Conservation (phyloP, 2,329 filamentous ascomycete species). For the Triangularia setosa region DNA sequence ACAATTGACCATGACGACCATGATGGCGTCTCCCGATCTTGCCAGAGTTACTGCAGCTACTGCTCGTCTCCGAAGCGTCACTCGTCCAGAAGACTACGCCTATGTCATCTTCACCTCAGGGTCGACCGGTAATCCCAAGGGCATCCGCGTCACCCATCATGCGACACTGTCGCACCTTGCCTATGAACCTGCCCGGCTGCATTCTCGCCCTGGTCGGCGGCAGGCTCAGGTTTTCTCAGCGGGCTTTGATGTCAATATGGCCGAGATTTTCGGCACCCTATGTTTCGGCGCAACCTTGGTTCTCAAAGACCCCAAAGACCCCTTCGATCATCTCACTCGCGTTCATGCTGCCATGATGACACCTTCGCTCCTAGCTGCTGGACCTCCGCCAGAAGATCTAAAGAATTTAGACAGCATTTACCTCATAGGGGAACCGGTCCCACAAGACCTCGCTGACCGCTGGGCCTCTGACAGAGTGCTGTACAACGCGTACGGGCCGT, state of each 20-base stretch:
- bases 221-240: slow-evolving; percentile 41
- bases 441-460: slow-evolving; percentile 15
- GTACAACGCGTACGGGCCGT: slow-evolving; percentile 1
- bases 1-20: not conserved
- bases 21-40: not conserved
- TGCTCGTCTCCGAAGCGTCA: not conserved
- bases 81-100: slow-evolving; percentile 19
- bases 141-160: slow-evolving; percentile 34
- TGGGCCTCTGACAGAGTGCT: not conserved
- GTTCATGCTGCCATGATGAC: slow-evolving; percentile 36
- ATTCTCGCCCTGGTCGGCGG: slow-evolving; percentile 30
- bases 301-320: slow-evolving; percentile 25
- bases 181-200: slow-evolving; percentile 32
- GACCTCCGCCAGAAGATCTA: slow-evolving; percentile 32
- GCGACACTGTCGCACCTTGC: slow-evolving; percentile 35
- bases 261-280: slow-evolving; percentile 38
- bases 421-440: slow-evolving; percentile 37
- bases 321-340: slow-evolving; percentile 30
- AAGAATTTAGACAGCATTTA: slow-evolving; percentile 32
- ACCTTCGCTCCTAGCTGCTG: slow-evolving; percentile 33
- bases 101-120: slow-evolving; percentile 45
- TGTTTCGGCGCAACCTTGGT: slow-evolving; percentile 38
- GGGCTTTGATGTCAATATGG: slow-evolving; percentile 42
- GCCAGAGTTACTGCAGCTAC: not conserved
- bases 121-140: slow-evolving; percentile 42